These are phyloP conservation scores for Tetracentron sinense DNA, from an alignment of 164 flowering plant genomes.

Conservation along the genomic window DNA sequence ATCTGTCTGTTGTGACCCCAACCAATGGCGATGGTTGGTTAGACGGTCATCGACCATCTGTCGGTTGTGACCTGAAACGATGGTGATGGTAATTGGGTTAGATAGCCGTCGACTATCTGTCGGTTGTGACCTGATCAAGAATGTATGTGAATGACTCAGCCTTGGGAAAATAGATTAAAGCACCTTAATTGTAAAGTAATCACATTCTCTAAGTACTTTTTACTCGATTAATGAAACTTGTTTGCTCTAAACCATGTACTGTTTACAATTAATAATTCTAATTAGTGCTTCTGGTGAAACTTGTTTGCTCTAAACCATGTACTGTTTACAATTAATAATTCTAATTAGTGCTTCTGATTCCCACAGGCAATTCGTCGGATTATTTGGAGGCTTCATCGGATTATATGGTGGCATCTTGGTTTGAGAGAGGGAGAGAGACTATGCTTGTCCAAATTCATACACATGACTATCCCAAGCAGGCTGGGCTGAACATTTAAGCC, in stretches of 20 bases:
- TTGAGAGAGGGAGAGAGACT: too few relatives aligned
- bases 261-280: not conserved
- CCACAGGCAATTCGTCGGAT: not conserved
- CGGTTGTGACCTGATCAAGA: not conserved
- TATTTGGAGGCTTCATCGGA: not conserved
- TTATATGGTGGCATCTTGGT: too few relatives aligned
- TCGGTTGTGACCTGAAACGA: not conserved
- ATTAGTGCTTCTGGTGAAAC: not conserved
- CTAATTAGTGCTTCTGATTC: not conserved
- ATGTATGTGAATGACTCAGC: not conserved
- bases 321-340: not conserved
- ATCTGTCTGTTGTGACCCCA: not conserved
- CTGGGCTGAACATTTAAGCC: too few relatives aligned
- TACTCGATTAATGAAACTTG: not conserved
- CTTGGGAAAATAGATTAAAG: not conserved
- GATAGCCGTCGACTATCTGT: not conserved
- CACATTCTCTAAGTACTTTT: not conserved
- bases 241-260: conserved; percentile 1
- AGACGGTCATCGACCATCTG: not conserved
- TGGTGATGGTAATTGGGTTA: not conserved
- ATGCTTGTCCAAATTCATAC: too few relatives aligned
- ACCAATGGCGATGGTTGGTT: not conserved
- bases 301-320: too few relatives aligned
- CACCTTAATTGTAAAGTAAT: not conserved
- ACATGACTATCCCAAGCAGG: too few relatives aligned